Percentiles rank a stretch among this genome's conserved stretches.
Conservation (phyloP, 192 early-diverging fungal species). For the Coemansia sp. region DNA sequence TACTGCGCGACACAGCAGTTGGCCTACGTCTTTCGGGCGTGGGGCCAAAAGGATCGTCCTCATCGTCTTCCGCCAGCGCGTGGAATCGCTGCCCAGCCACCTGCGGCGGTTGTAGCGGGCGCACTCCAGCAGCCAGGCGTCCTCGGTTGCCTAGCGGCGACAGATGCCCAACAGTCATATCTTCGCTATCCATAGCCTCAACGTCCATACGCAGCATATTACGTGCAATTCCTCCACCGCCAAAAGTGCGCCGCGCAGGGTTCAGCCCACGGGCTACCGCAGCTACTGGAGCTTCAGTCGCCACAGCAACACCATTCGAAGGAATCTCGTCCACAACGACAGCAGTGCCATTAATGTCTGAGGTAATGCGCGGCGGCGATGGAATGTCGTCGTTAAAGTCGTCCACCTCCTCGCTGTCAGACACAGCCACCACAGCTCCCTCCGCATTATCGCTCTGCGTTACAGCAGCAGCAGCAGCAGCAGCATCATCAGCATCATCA, state of each 20-base stretch:
- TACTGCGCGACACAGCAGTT: constrained; percentile 3
- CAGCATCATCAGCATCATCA: too few relatives aligned
- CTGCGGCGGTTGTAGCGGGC: constrained; percentile 11
- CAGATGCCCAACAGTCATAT: constrained; percentile 57
- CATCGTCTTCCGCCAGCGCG: constrained; percentile 28
- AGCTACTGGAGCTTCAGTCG: not conserved
- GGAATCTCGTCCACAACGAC: constrained; percentile 22
- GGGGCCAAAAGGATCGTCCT: constrained; percentile 53
- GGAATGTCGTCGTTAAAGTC: constrained; percentile 47
- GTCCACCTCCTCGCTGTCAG: constrained; percentile 8
- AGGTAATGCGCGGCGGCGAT: constrained; percentile 37
- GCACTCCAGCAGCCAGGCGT: constrained; percentile 15
- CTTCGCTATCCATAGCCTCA: constrained; percentile 38
- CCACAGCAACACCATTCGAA: not conserved
- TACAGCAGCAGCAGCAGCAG: not conserved
- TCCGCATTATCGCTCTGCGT: not conserved
- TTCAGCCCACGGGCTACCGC: constrained; percentile 13
- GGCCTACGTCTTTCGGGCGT: constrained; percentile 20
- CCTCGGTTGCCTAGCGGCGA: constrained; percentile 47
- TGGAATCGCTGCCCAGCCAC: constrained; percentile 20
- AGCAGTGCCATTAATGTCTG: constrained; percentile 30
- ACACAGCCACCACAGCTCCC: not conserved
- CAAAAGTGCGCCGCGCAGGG: constrained; percentile 39
- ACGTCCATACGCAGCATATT: constrained; percentile 32
- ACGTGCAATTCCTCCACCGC: constrained; percentile 3